Evolutionary conservation across 208 protist species (phyloP), one percentile per base, ranked within the genome.

Genomic region (Ichthyophonus hoferi): DNA sequence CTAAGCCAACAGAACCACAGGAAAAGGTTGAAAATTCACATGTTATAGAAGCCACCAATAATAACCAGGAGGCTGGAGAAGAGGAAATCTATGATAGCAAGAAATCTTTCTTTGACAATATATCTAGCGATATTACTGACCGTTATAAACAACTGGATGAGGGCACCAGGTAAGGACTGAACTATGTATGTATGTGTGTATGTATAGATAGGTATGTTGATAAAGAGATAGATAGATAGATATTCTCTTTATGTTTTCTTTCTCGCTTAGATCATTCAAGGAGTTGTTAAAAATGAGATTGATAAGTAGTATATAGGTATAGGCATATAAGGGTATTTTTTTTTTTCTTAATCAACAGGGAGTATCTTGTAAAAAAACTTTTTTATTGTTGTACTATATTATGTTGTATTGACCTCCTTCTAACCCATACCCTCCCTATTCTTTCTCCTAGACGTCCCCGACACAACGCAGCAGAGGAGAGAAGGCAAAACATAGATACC

Each of bases 101-200:
- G 40, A 85, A 85, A 34, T 85, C 81, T 2, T 85, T 85, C 42
- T 85, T 85, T 38, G 81, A 85, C 39, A 85, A 85, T 85, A 7
- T 85, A 14, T 85, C 81, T 12, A 85, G 81, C 39, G 81, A 85
- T 85, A 85, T 85, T 38, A 38, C 39, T 39, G 81, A 85, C 39
- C 81, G 81, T 7, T 38, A 85, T 24, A 85, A 42, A 58, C n/a
- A 85, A 37, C 24, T 42, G 35, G 81, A 85, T 7, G 38, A 38
- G 12, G 81, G 81, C 35, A 38, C 17, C 31, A 14, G 77, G 77
- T 81, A 67, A 31, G 77, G 12, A 35, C 33, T 3, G 12, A 14
- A 39, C 77, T 38, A 40, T 38, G 7, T 2, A 39, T 81, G 2
- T 81, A 14, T 81, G 34, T 81, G 77, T 81, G 50, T n/a, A n/a